These are phyloP conservation scores for Sugiyamaella lignohabitans DNA, from an alignment of 805 yeast genomes.

Conservation along the genomic window DNA sequence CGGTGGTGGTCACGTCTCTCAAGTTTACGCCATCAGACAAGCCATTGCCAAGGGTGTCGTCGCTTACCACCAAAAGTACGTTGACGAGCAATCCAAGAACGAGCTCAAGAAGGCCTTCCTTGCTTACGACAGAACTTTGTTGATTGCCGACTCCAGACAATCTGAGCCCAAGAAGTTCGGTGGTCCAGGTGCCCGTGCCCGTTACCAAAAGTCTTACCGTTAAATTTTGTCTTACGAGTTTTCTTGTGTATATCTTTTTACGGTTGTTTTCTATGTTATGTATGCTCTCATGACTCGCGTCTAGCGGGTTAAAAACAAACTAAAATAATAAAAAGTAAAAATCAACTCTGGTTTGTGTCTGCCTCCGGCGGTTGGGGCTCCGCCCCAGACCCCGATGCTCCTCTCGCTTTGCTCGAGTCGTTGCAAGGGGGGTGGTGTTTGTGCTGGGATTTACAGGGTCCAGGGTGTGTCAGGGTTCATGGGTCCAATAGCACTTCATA, in stretches of 20 bases:
- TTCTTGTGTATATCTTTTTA: neutral
- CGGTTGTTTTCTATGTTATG: neutral
- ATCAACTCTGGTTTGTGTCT: too few relatives aligned
- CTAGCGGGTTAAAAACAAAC: neutral
- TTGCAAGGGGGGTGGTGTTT: too few relatives aligned
- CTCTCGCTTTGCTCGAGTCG: too few relatives aligned
- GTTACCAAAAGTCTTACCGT: conserved; percentile 99
- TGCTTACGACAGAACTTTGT: conserved; percentile 97
- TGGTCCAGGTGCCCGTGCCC: conserved; percentile 99
- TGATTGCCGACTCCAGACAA: conserved; percentile 99
- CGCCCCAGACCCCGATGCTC: too few relatives aligned
- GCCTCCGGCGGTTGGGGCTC: too few relatives aligned
- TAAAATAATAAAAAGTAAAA: too few relatives aligned
- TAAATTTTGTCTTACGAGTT: too few relatives aligned
- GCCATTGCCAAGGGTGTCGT: conserved; percentile 99
- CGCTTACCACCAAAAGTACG: conserved; percentile 99
- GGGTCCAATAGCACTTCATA: too few relatives aligned
- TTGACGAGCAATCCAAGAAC: conserved; percentile 99
- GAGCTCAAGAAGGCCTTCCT: conserved; percentile 98
- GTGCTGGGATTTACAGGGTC: too few relatives aligned
- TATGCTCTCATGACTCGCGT: neutral
- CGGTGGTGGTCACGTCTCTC: conserved; percentile 99
- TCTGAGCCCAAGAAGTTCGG: conserved; percentile 99
- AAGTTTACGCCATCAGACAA: conserved; percentile 99
- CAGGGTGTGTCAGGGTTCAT: too few relatives aligned